Evolutionary conservation across 495 filamentous ascomycete genomes (phyloP), one percentile per base, ranked within the genome.

Genomic region (Staphylotrichum longicolle): DNA sequence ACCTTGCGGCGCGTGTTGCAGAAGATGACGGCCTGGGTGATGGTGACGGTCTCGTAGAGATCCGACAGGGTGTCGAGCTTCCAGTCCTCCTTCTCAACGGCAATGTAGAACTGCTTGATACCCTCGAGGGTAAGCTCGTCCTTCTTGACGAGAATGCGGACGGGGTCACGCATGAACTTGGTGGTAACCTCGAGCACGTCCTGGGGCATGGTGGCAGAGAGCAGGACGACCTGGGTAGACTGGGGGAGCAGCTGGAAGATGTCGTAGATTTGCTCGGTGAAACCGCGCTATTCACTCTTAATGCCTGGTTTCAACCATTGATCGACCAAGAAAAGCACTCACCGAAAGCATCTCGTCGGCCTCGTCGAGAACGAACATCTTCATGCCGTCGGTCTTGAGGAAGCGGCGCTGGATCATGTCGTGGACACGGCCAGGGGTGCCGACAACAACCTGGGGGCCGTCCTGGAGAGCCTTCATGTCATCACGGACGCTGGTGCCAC

Each of bases 1-100:
- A 99, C 94, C 89, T 99, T 99, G 73, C 95, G 85, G 68, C 94
- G 88, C 12, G 94, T 99, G 80, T 99, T 99, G 84, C 94, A 99
- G 86, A 99, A 99, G 75, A 99, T 99, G 69, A 99, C 94, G 9
- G 94, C 94, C 76, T 99, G 94, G 15, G 94, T 99, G 74, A 99
- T 99, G 57, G 94, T 99, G 63, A 99, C 79, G 7, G 94, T 99
- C 72, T 99, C 94, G 82, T 99, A 99, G 33, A 99, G 88, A 81
- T 99, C 94, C 71, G 91, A 98, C 8, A 99, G 86, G n/a, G 94
- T 99, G 72, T 99, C 94, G 65, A 99, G 92, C 71, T 99, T 99
- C 94, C 94, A 99, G 68, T 98, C 94, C 74, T 99, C 94, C 79
- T 97, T 98, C 79, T 99, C 94, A 35, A 98, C 93, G 10, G 94